Percentiles rank a stretch among this genome's conserved stretches.
Conservation (phyloP, 2,329 filamentous ascomycete genomes). For the Cytospora piceicola region DNA sequence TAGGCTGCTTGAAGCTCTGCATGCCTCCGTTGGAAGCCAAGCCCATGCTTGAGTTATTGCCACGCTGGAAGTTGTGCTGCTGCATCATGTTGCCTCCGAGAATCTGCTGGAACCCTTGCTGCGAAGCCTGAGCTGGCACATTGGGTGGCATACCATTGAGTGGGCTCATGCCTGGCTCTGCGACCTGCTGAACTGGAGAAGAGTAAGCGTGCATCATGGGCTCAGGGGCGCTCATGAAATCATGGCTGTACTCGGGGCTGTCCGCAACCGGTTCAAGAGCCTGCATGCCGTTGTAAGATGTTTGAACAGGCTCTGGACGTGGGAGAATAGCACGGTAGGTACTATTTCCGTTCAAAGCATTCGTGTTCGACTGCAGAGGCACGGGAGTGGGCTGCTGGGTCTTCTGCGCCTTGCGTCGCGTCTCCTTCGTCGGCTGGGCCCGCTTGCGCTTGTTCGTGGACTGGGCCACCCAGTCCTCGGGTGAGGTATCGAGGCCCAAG, state of each 20-base stretch:
- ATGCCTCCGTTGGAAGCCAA: background rate
- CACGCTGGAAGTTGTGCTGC: background rate
- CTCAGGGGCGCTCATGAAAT: background rate
- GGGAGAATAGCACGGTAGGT: conserved; percentile 3
- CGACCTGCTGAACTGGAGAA: background rate
- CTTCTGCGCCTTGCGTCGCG: background rate
- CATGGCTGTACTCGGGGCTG: background rate
- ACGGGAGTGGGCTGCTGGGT: background rate
- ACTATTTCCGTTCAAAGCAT: background rate
- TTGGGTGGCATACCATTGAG: background rate
- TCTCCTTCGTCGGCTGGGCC: background rate
- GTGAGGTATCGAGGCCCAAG: background rate
- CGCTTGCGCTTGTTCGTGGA: conserved; percentile 6
- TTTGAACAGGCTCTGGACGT: background rate
- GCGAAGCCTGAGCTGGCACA: background rate
- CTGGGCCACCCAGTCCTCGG: conserved; percentile 4
- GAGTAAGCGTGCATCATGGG: background rate
- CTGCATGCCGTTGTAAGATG: background rate
- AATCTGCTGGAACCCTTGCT: background rate
- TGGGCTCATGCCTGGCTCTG: background rate
- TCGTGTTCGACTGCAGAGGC: background rate
- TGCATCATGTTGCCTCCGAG: background rate
- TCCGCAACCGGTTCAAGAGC: background rate
- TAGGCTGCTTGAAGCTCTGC: background rate
- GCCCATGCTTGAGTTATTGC: background rate